phyloP scores from a whole-genome alignment of 2,329 filamentous ascomycete genomes.

The Amphichorda felina region DNA sequence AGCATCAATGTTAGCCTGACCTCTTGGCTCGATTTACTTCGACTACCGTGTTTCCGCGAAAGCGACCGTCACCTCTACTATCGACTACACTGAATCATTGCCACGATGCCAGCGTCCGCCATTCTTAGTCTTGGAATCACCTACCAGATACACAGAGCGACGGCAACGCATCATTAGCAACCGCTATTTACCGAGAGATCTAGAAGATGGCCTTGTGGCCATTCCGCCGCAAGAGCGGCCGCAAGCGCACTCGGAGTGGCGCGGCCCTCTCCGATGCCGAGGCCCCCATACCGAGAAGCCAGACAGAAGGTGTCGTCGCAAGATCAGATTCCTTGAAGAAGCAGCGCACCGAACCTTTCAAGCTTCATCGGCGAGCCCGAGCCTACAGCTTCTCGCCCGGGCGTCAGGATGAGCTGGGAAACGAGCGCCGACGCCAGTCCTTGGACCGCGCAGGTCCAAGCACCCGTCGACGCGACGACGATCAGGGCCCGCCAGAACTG shows the following conservation, averaged over 20 bases:
- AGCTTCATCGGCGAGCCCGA: constrained; percentile 33
- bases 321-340: constrained; percentile 22
- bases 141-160: background rate
- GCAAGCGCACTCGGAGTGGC: constrained; percentile 41
- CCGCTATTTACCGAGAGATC: background rate
- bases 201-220: constrained; percentile 66
- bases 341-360: constrained; percentile 32
- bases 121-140: background rate
- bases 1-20: no score
- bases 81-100: no score
- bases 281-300: constrained; percentile 23
- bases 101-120: background rate
- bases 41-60: no score
- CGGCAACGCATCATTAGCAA: background rate
- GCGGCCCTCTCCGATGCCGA: constrained; percentile 43
- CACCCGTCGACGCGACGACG: constrained; percentile 1
- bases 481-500: background rate
- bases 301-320: constrained; percentile 16
- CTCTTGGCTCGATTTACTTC: no score
- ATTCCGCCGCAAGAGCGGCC: constrained; percentile 64
- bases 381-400: constrained; percentile 53
- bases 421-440: constrained; percentile 24
- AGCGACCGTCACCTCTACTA: no score
- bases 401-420: constrained; percentile 29
- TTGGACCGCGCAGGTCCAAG: constrained; percentile 1